These are phyloP conservation scores for Mycena epipterygia DNA, from an alignment of 768 basidiomycete genomes.

Conservation along the genomic window DNA sequence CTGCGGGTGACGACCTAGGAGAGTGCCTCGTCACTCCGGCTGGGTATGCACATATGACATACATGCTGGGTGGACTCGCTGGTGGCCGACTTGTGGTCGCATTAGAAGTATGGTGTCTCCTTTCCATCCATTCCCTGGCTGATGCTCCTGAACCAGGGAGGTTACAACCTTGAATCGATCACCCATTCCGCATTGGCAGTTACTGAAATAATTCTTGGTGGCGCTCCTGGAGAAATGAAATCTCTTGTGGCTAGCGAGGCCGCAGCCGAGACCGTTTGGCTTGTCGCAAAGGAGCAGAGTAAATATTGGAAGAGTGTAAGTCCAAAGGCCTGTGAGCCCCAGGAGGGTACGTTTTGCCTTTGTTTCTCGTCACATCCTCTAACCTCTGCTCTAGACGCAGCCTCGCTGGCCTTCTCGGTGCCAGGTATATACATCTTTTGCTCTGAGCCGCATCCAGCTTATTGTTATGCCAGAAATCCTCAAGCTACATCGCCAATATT, in stretches of 20 bases:
- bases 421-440: constrained; percentile 62
- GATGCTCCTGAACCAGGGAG: constrained; percentile 72
- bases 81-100: constrained; percentile 92
- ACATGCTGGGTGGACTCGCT: constrained; percentile 93
- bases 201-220: constrained; percentile 88
- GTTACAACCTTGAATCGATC: constrained; percentile 93
- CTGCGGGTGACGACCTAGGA: constrained; percentile 91
- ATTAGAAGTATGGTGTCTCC: constrained; percentile 78
- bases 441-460: constrained; percentile 11
- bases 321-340: constrained; percentile 85
- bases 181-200: constrained; percentile 91
- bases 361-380: background rate
- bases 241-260: constrained; percentile 82
- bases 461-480: constrained; percentile 72
- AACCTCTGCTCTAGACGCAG: constrained; percentile 60
- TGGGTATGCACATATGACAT: constrained; percentile 98
- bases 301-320: constrained; percentile 93
- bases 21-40: constrained; percentile 92
- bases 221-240: constrained; percentile 82
- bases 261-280: constrained; percentile 91
- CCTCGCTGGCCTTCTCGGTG: constrained; percentile 74
- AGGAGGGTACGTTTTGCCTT: constrained; percentile 68
- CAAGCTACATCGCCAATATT: constrained; percentile 90
- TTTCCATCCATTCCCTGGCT: constrained; percentile 3
- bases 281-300: constrained; percentile 89